These are phyloP conservation scores for Ustilago bromivora DNA, from an alignment of 1,284 basidiomycete genomes.

Conservation along the genomic window DNA sequence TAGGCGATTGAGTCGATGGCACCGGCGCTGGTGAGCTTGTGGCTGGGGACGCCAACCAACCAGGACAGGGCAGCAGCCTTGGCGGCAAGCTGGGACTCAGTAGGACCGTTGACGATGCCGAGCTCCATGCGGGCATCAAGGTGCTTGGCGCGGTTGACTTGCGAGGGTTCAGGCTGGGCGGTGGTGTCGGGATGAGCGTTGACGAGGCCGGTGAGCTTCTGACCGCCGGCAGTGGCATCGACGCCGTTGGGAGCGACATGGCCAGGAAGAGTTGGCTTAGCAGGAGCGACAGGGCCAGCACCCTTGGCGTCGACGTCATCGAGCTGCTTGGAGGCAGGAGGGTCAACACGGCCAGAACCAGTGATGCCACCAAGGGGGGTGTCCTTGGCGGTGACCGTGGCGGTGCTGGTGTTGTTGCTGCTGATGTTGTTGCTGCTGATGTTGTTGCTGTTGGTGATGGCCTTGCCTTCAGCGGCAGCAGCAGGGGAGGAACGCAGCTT, in stretches of 20 bases:
- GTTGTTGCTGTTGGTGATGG: not conserved
- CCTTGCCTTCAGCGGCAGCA: slow-evolving; percentile 7
- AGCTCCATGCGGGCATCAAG: slow-evolving; percentile 56
- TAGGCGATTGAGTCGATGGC: slow-evolving; percentile 66
- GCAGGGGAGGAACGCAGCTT: slow-evolving; percentile 29
- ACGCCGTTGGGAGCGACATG: slow-evolving; percentile 46
- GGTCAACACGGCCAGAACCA: slow-evolving; percentile 37
- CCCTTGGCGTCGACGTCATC: slow-evolving; percentile 55
- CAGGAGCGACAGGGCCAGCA: slow-evolving; percentile 32
- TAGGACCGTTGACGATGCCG: slow-evolving; percentile 41
- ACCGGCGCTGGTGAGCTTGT: slow-evolving; percentile 53
- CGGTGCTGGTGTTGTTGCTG: slow-evolving; percentile 4
- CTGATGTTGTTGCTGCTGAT: too few species aligned
- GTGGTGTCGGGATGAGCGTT: slow-evolving; percentile 42
- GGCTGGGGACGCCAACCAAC: slow-evolving; percentile 53
- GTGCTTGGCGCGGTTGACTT: slow-evolving; percentile 52
- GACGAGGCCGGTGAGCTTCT: slow-evolving; percentile 52
- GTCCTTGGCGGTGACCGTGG: slow-evolving; percentile 39
- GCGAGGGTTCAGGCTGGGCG: slow-evolving; percentile 51
- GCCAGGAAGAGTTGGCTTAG: slow-evolving; percentile 38
- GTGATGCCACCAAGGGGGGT: slow-evolving; percentile 25
- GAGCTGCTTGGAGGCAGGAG: slow-evolving; percentile 54
- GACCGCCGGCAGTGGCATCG: slow-evolving; percentile 47
- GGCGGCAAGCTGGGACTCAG: slow-evolving; percentile 51
- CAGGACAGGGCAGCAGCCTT: slow-evolving; percentile 50